A percentile compares a stretch with the other conserved stretches of the same genome.
Conservation (phyloP, 2,329 filamentous ascomycete genomes). For the Ceratocystis lukuohia region DNA sequence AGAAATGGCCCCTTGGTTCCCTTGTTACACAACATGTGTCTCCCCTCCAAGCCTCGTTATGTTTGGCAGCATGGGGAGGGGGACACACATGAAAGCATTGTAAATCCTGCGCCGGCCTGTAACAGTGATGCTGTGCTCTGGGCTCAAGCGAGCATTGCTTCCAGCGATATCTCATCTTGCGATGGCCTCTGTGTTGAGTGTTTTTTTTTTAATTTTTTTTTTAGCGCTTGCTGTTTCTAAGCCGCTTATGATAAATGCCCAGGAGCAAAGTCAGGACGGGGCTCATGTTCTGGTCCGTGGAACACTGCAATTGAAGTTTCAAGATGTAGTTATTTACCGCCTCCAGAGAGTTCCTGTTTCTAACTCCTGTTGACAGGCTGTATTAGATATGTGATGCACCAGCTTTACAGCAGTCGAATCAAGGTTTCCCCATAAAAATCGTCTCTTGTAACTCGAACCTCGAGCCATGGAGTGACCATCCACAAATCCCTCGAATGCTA, state of each 20-base stretch:
- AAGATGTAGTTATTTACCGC: not conserved
- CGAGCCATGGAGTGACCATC: not conserved
- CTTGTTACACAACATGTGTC: constrained; percentile 16
- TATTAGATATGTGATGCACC: not conserved
- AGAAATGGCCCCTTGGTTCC: not conserved
- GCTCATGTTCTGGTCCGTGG: not conserved
- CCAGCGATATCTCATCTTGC: not conserved
- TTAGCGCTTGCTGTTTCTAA: not conserved
- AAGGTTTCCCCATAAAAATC: not conserved
- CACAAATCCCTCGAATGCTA: not conserved
- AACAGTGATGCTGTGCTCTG: not conserved
- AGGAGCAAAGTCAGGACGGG: not conserved
- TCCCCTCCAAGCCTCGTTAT: not conserved
- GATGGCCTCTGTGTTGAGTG: too few species aligned
- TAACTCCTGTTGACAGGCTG: not conserved
- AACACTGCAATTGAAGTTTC: not conserved
- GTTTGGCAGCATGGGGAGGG: not conserved
- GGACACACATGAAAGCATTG: not conserved
- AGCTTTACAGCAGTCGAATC: not conserved
- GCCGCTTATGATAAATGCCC: not conserved
- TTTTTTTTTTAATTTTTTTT: too few species aligned
- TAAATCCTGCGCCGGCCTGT: not conserved
- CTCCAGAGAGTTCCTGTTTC: not conserved
- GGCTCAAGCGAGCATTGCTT: not conserved
- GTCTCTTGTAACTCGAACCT: not conserved